These are phyloP conservation scores for Coleophoma eucalyptorum DNA, from an alignment of 2,329 filamentous ascomycete species.

Conservation along the genomic window DNA sequence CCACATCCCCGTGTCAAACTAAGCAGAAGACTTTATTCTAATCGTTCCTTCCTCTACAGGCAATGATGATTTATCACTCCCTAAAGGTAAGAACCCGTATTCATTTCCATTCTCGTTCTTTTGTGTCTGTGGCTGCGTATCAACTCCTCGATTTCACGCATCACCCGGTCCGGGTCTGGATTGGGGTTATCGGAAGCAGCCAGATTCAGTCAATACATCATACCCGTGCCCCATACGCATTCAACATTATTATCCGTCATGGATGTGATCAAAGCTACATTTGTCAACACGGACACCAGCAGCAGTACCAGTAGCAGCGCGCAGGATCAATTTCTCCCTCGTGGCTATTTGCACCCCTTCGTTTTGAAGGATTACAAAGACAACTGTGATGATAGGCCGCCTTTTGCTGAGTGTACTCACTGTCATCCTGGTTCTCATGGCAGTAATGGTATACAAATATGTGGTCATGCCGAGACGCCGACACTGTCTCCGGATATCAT, in stretches of 20 bases:
- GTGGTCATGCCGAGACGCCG: neutral
- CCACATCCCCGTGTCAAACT: neutral
- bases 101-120: conserved; percentile 5
- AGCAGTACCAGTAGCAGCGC: too few relatives aligned
- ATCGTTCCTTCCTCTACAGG: conserved; percentile 31
- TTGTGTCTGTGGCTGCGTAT: neutral
- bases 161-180: too few relatives aligned
- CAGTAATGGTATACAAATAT: neutral
- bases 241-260: neutral
- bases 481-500: neutral
- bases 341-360: conserved; percentile 1
- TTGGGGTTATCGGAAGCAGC: too few relatives aligned
- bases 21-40: conserved; percentile 17
- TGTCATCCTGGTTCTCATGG: neutral
- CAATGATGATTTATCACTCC: conserved; percentile 60
- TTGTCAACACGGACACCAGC: neutral
- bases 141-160: too few relatives aligned
- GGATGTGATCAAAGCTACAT: neutral
- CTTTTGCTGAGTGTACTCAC: neutral
- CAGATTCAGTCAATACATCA: too few relatives aligned
- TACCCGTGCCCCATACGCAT: neutral
- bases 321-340: too few relatives aligned
- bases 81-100: conserved; percentile 46
- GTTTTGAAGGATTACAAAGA: neutral
- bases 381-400: conserved; percentile 1